Percentiles rank a stretch among this genome's conserved stretches.
These are phyloP conservation scores for Fusarium burgessii DNA, from an alignment of 2,329 filamentous ascomycete species.

Conservation along the genomic window DNA sequence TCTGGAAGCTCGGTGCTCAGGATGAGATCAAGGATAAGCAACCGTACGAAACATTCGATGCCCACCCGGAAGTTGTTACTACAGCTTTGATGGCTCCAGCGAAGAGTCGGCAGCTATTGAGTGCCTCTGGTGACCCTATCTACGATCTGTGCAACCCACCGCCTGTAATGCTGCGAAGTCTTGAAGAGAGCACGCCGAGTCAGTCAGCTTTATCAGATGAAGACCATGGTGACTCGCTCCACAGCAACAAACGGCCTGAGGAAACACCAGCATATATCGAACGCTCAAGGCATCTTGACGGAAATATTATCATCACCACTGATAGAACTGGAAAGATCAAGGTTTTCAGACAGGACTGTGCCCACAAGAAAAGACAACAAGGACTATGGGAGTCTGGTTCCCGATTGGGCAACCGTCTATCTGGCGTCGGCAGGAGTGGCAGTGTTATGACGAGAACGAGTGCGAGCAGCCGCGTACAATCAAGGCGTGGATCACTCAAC, in stretches of 20 bases:
- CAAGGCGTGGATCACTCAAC: slow-evolving; percentile 66
- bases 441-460: slow-evolving; percentile 68
- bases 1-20: slow-evolving; percentile 73
- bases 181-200: slow-evolving; percentile 69
- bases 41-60: slow-evolving; percentile 90
- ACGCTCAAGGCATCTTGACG: slow-evolving; percentile 79
- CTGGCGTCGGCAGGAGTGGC: slow-evolving; percentile 69
- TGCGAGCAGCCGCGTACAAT: slow-evolving; percentile 60
- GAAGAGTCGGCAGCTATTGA: slow-evolving; percentile 80
- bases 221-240: slow-evolving; percentile 51
- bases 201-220: slow-evolving; percentile 55
- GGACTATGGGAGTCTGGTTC: slow-evolving; percentile 84
- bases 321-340: slow-evolving; percentile 92
- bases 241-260: slow-evolving; percentile 61
- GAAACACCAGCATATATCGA: slow-evolving; percentile 83
- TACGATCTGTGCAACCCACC: slow-evolving; percentile 97
- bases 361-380: slow-evolving; percentile 79
- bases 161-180: slow-evolving; percentile 82
- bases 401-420: slow-evolving; percentile 77
- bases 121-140: slow-evolving; percentile 88
- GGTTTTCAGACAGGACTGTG: slow-evolving; percentile 95
- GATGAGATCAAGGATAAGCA: slow-evolving; percentile 82
- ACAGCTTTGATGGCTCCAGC: slow-evolving; percentile 88
- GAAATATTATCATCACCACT: slow-evolving; percentile 92
- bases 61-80: slow-evolving; percentile 88